Conservation (phyloP, 2,329 filamentous ascomycete species). For the Talaromyces sp. region DNA sequence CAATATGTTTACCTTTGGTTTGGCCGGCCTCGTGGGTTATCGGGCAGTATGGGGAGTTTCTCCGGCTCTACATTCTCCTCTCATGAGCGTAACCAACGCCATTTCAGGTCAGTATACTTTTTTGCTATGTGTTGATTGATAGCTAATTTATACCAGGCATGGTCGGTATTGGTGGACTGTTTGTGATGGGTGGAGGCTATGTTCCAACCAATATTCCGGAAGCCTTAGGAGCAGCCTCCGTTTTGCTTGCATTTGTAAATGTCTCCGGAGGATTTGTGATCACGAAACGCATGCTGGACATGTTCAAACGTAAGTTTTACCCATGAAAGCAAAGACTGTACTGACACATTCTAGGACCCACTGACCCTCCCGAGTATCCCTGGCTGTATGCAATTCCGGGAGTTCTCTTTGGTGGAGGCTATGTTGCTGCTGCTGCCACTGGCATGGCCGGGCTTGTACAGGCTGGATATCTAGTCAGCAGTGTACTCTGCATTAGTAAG, state of each 20-base stretch:
- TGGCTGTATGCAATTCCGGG: constrained; percentile 81
- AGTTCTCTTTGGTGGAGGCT: constrained; percentile 72
- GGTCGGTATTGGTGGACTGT: constrained; percentile 83
- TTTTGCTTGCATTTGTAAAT: constrained; percentile 81
- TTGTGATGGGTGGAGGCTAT: constrained; percentile 80
- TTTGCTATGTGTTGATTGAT: constrained; percentile 13
- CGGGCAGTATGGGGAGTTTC: constrained; percentile 82
- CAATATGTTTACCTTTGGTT: constrained; percentile 77
- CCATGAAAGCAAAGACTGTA: neutral
- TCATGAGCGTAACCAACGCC: constrained; percentile 92
- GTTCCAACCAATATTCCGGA: constrained; percentile 75
- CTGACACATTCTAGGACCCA: constrained; percentile 52
- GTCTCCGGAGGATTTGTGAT: constrained; percentile 86
- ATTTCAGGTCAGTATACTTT: constrained; percentile 59
- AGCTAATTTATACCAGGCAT: constrained; percentile 48
- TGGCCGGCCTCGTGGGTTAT: constrained; percentile 82
- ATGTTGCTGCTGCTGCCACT: constrained; percentile 71
- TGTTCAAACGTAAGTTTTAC: constrained; percentile 65
- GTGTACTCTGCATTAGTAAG: constrained; percentile 70
- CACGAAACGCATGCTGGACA: constrained; percentile 88
- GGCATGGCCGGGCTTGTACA: constrained; percentile 81
- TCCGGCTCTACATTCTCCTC: constrained; percentile 76
- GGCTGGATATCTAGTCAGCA: constrained; percentile 81
- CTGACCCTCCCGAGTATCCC: constrained; percentile 81
- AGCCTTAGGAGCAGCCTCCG: constrained; percentile 69